Percentiles rank a stretch among this genome's conserved stretches.
Conservation (phyloP, 1,284 basidiomycete genomes). For the Leucoagaricus sp. region DNA sequence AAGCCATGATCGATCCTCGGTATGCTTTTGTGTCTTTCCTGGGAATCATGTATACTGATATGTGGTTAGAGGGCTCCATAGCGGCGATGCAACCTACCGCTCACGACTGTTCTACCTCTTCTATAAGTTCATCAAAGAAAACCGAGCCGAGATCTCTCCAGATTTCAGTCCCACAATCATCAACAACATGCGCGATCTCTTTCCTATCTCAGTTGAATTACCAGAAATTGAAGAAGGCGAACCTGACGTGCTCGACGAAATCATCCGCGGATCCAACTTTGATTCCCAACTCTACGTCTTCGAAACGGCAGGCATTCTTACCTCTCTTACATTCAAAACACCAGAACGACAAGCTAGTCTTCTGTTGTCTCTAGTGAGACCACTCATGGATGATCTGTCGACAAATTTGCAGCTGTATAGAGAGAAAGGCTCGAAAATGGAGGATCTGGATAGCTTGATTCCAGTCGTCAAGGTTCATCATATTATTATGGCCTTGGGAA, state of each 20-base stretch:
- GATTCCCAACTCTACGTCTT: constrained; percentile 96
- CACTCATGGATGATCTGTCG: constrained; percentile 80
- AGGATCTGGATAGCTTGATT: constrained; percentile 71
- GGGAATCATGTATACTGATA: neutral
- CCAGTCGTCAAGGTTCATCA: constrained; percentile 93
- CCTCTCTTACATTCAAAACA: constrained; percentile 72
- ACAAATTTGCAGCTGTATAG: constrained; percentile 62
- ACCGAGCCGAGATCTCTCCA: constrained; percentile 76
- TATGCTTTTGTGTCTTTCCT: constrained; percentile 34
- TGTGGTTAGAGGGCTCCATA: constrained; percentile 80
- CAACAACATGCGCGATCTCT: constrained; percentile 72
- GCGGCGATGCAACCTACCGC: constrained; percentile 70
- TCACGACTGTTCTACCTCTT: constrained; percentile 92
- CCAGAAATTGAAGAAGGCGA: constrained; percentile 69
- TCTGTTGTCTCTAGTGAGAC: constrained; percentile 79
- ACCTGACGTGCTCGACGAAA: constrained; percentile 77
- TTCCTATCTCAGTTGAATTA: constrained; percentile 65
- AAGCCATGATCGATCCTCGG: constrained; percentile 87
- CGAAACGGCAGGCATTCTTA: constrained; percentile 87
- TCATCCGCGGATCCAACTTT: constrained; percentile 75
- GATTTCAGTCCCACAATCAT: constrained; percentile 76
- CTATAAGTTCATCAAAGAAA: constrained; percentile 89
- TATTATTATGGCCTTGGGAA: constrained; percentile 92
- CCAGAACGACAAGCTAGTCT: constrained; percentile 75
- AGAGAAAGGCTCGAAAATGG: constrained; percentile 42